Conservation (phyloP, 163 green algal species). For the Chlorella variabilis region DNA sequence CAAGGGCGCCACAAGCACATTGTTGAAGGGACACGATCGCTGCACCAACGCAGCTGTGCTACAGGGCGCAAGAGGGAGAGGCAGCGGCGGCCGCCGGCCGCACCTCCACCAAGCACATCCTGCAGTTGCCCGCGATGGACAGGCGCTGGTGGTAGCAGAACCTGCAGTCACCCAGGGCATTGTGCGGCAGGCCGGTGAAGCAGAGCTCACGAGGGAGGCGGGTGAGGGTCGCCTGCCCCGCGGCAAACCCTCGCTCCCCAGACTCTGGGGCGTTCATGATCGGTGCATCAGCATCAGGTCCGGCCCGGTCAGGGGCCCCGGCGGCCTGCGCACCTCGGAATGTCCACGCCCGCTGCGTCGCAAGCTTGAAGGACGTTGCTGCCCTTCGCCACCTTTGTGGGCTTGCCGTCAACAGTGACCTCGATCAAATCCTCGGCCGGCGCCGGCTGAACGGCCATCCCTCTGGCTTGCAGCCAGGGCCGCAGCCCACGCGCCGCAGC, state of each 20-base stretch:
- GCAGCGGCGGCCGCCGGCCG: too few species aligned
- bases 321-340: constrained; percentile 78
- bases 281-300: not conserved
- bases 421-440: constrained; percentile 67
- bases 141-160: constrained; percentile 99
- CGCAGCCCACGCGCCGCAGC: constrained; percentile 28
- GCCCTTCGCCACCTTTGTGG: constrained; percentile 89
- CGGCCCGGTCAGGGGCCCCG: not conserved
- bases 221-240: too few species aligned
- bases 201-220: not conserved
- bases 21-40: too few species aligned
- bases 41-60: too few species aligned
- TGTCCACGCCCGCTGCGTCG: constrained; percentile 95
- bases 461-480: not conserved
- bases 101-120: constrained; percentile 99
- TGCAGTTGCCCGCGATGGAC: constrained; percentile 98
- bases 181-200: not conserved
- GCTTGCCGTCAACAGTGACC: constrained; percentile 90
- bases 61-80: too few species aligned
- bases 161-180: constrained; percentile 50
- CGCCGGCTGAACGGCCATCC: constrained; percentile 16
- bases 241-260: constrained; percentile 15
- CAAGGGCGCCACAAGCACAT: too few species aligned
- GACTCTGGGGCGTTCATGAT: not conserved
- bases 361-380: constrained; percentile 95